Evolutionary conservation across 2,329 filamentous ascomycete species (phyloP), one percentile per base, ranked within the genome.

Genomic region (Fusarium lyarnte): DNA sequence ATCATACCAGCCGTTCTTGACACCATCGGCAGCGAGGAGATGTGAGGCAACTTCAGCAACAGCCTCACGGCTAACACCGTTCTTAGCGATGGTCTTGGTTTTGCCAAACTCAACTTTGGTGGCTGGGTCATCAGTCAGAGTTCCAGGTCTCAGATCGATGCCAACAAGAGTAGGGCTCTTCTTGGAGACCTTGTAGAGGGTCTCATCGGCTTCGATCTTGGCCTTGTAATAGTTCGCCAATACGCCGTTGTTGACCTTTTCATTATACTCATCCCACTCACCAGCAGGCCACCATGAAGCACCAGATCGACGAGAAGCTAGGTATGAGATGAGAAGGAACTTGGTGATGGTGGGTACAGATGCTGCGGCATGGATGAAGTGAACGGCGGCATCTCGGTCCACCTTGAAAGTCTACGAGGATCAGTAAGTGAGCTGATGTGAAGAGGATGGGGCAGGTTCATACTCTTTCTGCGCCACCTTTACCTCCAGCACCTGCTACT

Each of bases 301-400:
- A 35, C 82, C 82, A 10, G 69, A 61, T 31, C 86, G 84, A 29
- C 91, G 86, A 23, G 88, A 87, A 64, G 84, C 84, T 16, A 88
- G 79, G 72, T 91, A 91, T 1, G 90, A 92, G 58, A 93, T 83
- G 74, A 92, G 86, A 53, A 93, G 84, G 81, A 92, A 92, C 66
- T 89, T 87, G 6, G 82, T 88, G 68, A 92, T 83, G 25, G 82
- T 81, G 1, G 88, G 85, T 0, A 85, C 85, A 12, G 85, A 79
- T 25, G 87, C 86, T 2, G 89, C 85, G 9, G 90, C 89, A 54
- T 86, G 85, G 81, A 92, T 87, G 78, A 90, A 89, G 78, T 89
- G 84, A 46, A 87, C 86, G 14, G 90, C 90, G 6, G 90, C 91
- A 75, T 92, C 89, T 43, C 87, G 84, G 79, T 92, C 90, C 58